These are phyloP conservation scores for Fusarium aywerte DNA, from an alignment of 2,329 filamentous ascomycete species.

Conservation along the genomic window DNA sequence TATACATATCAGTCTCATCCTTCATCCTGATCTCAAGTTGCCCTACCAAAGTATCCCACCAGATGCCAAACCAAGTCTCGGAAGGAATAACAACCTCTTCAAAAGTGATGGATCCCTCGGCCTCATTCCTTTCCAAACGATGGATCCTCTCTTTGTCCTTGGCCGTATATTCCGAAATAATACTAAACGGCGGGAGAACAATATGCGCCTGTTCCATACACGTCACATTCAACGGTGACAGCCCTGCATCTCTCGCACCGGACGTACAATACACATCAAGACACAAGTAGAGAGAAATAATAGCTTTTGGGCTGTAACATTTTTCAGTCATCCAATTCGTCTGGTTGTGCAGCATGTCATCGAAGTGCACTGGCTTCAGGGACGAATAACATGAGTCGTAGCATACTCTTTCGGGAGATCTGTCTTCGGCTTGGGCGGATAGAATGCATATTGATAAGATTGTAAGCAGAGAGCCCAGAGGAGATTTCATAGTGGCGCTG, in stretches of 20 bases:
- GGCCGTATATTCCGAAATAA: constrained; percentile 51
- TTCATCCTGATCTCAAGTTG: accelerated
- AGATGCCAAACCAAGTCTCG: constrained; percentile 48
- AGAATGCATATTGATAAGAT: constrained; percentile 1
- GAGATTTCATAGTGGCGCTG: constrained; percentile 34
- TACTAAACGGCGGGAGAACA: constrained; percentile 50
- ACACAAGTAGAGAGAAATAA: constrained; percentile 54
- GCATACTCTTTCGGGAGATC: constrained; percentile 44
- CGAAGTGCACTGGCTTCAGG: constrained; percentile 48
- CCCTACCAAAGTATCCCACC: constrained; percentile 55
- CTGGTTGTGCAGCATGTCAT: constrained; percentile 43
- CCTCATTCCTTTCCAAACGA: constrained; percentile 48
- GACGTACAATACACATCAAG: constrained; percentile 50
- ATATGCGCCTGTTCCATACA: constrained; percentile 45
- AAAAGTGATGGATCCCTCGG: constrained; percentile 21
- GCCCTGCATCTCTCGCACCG: constrained; percentile 37
- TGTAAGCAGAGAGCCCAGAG: not conserved
- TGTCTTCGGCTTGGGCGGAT: not conserved
- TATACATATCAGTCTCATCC: constrained; percentile 27
- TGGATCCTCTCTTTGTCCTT: constrained; percentile 48
- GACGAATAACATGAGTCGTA: constrained; percentile 49
- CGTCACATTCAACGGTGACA: constrained; percentile 50
- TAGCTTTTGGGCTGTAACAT: constrained; percentile 48
- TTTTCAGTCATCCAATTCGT: constrained; percentile 31
- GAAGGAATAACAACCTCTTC: constrained; percentile 52